Base-by-base conservation (phyloP, 2,329 filamentous ascomycete genomes). In the Cordyceps fumosorosea region DNA sequence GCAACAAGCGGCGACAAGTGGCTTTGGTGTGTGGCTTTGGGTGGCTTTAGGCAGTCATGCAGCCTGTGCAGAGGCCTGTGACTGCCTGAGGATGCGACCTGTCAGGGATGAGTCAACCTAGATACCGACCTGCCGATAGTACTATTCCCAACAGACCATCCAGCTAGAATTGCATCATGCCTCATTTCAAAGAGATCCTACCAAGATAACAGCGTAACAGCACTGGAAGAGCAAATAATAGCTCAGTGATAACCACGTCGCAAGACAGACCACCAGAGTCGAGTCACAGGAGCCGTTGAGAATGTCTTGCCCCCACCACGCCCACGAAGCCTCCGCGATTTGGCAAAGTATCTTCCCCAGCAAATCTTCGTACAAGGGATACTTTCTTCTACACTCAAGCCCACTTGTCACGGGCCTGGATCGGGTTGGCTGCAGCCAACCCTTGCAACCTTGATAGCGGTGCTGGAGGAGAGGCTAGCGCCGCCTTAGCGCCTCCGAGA, bases 21-120 rank as follows among this genome's bases (percentile, higher is more conserved):
- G 24, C 47, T 42, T 42, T 18, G 40, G 40, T 48, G 40, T 48
- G 47, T 50, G 42, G 54, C 24, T 37, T 16, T 56, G 54, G 54
- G 40, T 56, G 54, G 54, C 37, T 47, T 56, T 22, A 56, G 54
- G 40, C 54, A 56, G 26, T 14, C 40, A 56, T 56, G 54, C 54
- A 56, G 54, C 42, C 42, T 34, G 40, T 32, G 5, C 2, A 5
- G 26, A 45, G 40, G 40, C 54, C 53, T 44, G 53, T 56, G 53
- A 56, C 53, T 26, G 34, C 37, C 53, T 26, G 34, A 54, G 51
- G 51, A 54, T 53, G 47, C 47, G 47, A 50, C 47, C 7, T 22
- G 22, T 24, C 16, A 50, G 47, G 45, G 47, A 18, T 42, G 40
- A 34, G 32, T 34, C 32, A 34, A n/a, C 40, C 40, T 44, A 44